Evolutionary conservation across 176 grass and related monocot species (phyloP).

Genomic region (Oryza rufipogon): DNA sequence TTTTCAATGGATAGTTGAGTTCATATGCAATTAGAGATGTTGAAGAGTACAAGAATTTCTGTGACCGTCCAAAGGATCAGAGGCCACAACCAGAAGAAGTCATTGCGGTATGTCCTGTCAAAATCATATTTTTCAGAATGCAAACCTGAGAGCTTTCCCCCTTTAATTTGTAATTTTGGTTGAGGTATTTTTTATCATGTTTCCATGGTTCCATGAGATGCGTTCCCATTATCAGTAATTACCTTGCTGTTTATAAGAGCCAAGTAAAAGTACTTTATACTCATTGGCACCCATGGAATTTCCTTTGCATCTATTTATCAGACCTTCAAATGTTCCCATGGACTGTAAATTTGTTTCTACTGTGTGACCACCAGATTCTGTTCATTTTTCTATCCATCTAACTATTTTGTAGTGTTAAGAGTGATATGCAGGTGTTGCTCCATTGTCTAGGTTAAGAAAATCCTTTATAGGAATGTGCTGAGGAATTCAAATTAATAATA

Average conservation of each 20-base stretch:
- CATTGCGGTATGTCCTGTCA: conserved; percentile 71
- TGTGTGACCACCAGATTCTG: not conserved
- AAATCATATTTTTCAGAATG: conserved; percentile 22
- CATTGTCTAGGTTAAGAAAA: conserved; percentile 24
- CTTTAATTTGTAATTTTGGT: not conserved
- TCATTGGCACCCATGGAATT: conserved; percentile 12
- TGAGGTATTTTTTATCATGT: conserved; percentile 30
- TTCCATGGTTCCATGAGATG: conserved; percentile 18
- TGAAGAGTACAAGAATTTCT: conserved; percentile 98
- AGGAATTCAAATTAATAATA: not conserved
- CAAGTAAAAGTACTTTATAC: not conserved
- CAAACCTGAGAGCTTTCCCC: not conserved
- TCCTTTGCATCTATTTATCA: conserved; percentile 1
- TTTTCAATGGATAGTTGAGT: conserved; percentile 74
- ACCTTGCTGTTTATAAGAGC: conserved; percentile 2
- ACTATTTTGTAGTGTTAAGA: conserved; percentile 15
- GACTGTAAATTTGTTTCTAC: not conserved
- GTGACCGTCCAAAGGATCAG: conserved; percentile 78
- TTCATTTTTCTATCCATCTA: conserved; percentile 7
- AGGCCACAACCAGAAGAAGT: conserved; percentile 95
- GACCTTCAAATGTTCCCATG: not conserved
- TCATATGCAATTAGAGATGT: conserved; percentile 95
- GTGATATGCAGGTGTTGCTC: not conserved
- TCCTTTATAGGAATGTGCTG: not conserved
- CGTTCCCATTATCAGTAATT: not conserved